Evolutionary conservation across 2,329 filamentous ascomycete species (phyloP).

Genomic region (Pestalotiopsis sp.): DNA sequence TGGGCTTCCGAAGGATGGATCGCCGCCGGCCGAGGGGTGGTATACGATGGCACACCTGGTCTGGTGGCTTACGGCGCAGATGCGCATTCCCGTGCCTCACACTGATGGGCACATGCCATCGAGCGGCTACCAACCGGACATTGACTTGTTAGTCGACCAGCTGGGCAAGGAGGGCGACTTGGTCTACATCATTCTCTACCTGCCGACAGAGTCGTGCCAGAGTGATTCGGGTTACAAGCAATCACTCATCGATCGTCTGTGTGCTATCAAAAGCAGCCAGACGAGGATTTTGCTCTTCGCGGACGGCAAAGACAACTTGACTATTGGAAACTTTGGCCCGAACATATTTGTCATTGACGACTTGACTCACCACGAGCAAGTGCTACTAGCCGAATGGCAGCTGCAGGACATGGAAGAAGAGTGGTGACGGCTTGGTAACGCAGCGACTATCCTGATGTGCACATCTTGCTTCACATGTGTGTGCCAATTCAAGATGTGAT

Average conservation of each 20-base stretch:
- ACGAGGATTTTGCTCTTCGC: not conserved
- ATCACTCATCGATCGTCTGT: not conserved
- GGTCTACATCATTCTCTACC: constrained; percentile 4
- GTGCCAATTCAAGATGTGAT: not conserved
- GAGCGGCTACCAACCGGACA: not conserved
- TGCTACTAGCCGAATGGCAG: not conserved
- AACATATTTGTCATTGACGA: not conserved
- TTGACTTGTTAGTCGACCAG: not conserved
- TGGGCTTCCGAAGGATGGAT: not conserved
- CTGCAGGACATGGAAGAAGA: not conserved
- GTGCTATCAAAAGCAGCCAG: not conserved
- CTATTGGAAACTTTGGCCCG: not conserved
- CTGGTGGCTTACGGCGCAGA: constrained; percentile 6
- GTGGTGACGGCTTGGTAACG: not conserved
- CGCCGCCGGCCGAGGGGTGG: not conserved
- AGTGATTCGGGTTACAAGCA: not conserved
- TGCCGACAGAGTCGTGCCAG: not conserved
- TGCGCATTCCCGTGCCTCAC: constrained; percentile 1
- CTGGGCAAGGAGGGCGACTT: not conserved
- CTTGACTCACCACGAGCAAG: not conserved
- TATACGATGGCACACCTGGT: constrained; percentile 4
- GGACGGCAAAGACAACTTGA: not conserved
- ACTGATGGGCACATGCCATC: constrained; percentile 4
- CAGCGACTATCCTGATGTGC: no score
- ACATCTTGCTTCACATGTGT: not conserved